phyloP scores from a whole-genome alignment of 2,329 filamentous ascomycete genomes.

The Amauroascus niger region DNA sequence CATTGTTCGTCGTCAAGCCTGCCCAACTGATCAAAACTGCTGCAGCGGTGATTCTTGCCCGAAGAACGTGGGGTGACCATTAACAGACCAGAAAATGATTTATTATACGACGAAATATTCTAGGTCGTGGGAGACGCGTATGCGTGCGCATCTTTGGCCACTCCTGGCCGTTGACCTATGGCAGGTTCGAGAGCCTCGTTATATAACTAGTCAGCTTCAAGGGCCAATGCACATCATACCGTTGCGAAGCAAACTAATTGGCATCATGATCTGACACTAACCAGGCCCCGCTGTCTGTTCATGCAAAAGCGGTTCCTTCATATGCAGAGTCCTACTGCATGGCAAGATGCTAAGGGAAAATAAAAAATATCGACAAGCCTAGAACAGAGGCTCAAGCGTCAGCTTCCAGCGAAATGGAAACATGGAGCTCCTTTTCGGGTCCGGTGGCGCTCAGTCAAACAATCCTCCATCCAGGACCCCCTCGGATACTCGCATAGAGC shows the following conservation, averaged over 20 bases:
- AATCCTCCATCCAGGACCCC: background rate
- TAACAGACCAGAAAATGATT: background rate
- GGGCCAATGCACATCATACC: background rate
- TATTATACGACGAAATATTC: background rate
- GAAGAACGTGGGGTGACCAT: background rate
- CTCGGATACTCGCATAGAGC: background rate
- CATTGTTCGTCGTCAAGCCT: background rate
- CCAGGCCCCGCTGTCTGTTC: background rate
- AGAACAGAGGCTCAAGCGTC: background rate
- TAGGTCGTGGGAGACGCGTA: background rate
- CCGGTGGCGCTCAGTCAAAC: background rate
- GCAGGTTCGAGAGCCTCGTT: background rate
- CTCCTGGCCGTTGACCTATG: background rate
- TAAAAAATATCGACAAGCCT: background rate
- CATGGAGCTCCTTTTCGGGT: background rate
- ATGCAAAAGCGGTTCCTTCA: background rate
- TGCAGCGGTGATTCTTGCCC: background rate
- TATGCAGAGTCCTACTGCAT: background rate
- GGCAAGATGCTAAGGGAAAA: background rate
- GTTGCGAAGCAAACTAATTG: background rate
- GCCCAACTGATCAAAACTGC: background rate
- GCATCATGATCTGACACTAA: background rate
- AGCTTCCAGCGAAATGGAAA: background rate
- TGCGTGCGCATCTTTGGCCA: background rate
- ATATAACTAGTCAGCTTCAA: background rate